Conservation (phyloP, 139 green algal species). For the Diplosphaera chodatii region DNA sequence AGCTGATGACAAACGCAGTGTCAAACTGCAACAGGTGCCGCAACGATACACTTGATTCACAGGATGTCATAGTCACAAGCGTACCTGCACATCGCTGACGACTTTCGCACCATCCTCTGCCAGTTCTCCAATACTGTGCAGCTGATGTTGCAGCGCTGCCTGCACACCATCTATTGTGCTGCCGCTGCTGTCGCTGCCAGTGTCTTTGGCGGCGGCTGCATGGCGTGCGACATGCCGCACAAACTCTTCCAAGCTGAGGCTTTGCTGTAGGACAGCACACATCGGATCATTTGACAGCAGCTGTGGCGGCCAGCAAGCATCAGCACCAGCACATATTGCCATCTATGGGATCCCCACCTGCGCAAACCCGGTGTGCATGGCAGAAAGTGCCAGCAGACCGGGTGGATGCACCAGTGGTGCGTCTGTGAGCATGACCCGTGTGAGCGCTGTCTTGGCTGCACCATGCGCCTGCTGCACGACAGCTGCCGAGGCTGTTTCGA, state of each 20-base stretch:
- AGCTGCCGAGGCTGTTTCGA: slow-evolving; percentile 1
- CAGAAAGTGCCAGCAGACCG: slow-evolving; percentile 46
- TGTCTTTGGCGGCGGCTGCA: no score
- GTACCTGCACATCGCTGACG: not conserved
- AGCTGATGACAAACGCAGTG: no score
- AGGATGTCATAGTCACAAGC: no score
- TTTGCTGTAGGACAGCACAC: not conserved
- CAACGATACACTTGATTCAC: no score
- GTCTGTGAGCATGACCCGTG: slow-evolving; percentile 67
- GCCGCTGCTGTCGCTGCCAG: not conserved
- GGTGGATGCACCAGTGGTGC: slow-evolving; percentile 65
- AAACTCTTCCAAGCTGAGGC: not conserved
- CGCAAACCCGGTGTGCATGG: slow-evolving; percentile 33
- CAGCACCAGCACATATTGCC: not conserved
- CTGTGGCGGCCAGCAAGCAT: no score
- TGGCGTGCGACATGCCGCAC: not conserved
- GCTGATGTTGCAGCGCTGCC: not conserved
- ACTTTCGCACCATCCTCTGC: not conserved
- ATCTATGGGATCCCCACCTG: slow-evolving; percentile 11
- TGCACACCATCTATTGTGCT: not conserved
- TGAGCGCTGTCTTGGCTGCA: slow-evolving; percentile 26
- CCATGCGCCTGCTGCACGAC: slow-evolving; percentile 8
- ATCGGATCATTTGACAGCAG: no score
- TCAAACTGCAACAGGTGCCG: no score
- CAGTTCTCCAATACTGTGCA: not conserved